These are phyloP conservation scores for Solanum sitiens DNA, from an alignment of 257 asterid genomes.

Conservation along the genomic window DNA sequence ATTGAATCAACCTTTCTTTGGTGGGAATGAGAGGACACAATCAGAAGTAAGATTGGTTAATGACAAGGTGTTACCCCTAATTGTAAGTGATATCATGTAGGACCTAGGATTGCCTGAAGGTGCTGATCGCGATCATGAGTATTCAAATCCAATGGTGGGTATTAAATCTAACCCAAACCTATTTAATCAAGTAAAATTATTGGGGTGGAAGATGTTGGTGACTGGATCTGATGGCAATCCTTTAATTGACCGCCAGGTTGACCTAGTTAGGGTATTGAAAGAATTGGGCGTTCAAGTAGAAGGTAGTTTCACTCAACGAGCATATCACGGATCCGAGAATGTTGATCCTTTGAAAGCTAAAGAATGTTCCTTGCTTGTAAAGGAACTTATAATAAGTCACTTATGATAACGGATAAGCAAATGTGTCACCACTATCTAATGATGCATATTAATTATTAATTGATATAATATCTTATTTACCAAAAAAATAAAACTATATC, in stretches of 20 bases:
- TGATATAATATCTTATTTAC: too few relatives aligned
- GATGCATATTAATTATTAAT: too few relatives aligned
- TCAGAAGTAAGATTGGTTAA: not conserved
- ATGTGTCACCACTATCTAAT: too few relatives aligned
- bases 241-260: not conserved
- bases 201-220: not conserved
- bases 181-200: not conserved
- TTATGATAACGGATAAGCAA: too few relatives aligned
- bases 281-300: constrained; percentile 3
- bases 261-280: not conserved
- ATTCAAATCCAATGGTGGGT: not conserved
- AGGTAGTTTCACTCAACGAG: constrained; percentile 1
- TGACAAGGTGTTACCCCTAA: not conserved
- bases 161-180: not conserved
- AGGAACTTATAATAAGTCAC: not conserved
- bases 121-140: not conserved
- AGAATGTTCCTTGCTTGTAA: not conserved
- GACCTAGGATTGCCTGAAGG: not conserved
- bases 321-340: constrained; percentile 4
- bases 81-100: not conserved
- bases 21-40: not conserved
- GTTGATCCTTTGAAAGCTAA: constrained; percentile 1
- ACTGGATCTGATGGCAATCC: not conserved
- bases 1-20: not conserved
- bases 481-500: too few relatives aligned